Evolutionary conservation across 495 filamentous ascomycete species (phyloP), one percentile per base, ranked within the genome.

Genomic region (Eremomyces bilateralis): DNA sequence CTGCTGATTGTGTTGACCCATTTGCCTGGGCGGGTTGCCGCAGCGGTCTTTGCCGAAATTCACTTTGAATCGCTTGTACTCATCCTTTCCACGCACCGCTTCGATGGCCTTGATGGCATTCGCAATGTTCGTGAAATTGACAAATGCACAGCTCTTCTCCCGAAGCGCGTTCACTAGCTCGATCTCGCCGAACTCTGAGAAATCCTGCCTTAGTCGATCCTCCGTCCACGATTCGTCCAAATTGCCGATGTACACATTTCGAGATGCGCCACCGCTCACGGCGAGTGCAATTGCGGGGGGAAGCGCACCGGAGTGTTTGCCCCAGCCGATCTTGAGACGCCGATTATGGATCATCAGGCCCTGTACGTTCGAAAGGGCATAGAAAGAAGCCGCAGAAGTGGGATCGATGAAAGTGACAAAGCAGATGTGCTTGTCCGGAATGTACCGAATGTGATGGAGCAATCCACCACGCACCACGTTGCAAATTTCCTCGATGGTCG

Each of bases 21-120:
- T 60, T 58, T 97, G 90, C 29, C 88, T 70, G 17, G 88, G 88
- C 15, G 88, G 80, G 55, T 95, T 97, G 42, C 88, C 88, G 48
- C 88, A 97, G 34, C 88, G 70, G 54, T 97, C 88, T 59, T 97
- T 97, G 49, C 88, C 88, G 53, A 97, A 97, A 59, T 97, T 97
- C 53, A 97, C 83, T 65, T 97, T 97, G 67, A 97, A 97, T 32
- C 85, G 75, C 53, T 69, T 76, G 59, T 97, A 97, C 50, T 97
- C 88, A 33, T 97, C 90, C 44, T 84, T 77, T 50, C 80, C 74
- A 19, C 88, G 70, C 43, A 95, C 72, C 21, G 85, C 88, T 53
- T 97, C 88, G 42, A 97, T 97, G 3, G 88, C 90, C 55, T 97
- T 97, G 62, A 97, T 97, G 27, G 88, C 88, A 41, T 97, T 97